phyloP scores from a whole-genome alignment of 2,329 filamentous ascomycete species.

The Pseudogymnoascus sp. region DNA sequence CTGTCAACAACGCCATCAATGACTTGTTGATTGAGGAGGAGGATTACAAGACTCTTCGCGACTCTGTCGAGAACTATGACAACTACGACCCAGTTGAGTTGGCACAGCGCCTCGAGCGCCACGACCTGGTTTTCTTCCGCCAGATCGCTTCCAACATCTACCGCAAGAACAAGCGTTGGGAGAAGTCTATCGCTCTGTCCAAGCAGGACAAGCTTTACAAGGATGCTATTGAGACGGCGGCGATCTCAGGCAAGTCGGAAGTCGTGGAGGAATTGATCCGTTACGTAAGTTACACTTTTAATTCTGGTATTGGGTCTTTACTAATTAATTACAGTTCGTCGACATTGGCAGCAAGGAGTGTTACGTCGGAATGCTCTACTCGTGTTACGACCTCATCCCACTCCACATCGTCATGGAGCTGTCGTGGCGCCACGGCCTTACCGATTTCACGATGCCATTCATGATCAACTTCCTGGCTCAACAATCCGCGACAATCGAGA shows the following conservation, averaged over 20 bases:
- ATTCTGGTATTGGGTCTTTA: slow-evolving; percentile 27
- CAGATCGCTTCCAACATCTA: slow-evolving; percentile 98
- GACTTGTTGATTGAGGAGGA: slow-evolving; percentile 97
- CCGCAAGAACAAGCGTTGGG: slow-evolving; percentile 99
- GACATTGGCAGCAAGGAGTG: slow-evolving; percentile 98
- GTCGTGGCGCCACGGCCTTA: slow-evolving; percentile 90
- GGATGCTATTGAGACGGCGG: slow-evolving; percentile 96
- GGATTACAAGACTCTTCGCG: slow-evolving; percentile 95
- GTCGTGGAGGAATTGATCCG: slow-evolving; percentile 92
- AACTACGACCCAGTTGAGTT: slow-evolving; percentile 96
- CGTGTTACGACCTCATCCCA: slow-evolving; percentile 94
- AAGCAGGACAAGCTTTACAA: slow-evolving; percentile 99
- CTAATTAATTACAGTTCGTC: slow-evolving; percentile 61
- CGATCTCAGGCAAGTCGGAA: slow-evolving; percentile 80
- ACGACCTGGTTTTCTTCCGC: slow-evolving; percentile 97
- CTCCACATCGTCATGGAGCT: slow-evolving; percentile 90
- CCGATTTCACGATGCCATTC: slow-evolving; percentile 98
- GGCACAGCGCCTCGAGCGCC: slow-evolving; percentile 87
- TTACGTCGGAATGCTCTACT: slow-evolving; percentile 99
- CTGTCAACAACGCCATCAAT: slow-evolving; percentile 96
- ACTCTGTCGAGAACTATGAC: slow-evolving; percentile 97
- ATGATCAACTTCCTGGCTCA: slow-evolving; percentile 98
- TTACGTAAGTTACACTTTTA: slow-evolving; percentile 66
- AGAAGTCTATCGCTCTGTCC: slow-evolving; percentile 93
- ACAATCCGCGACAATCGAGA: slow-evolving; percentile 76